Evolutionary conservation across 768 basidiomycete species (phyloP), one percentile per base, ranked within the genome.

Genomic region (Lentinus tigrinus): DNA sequence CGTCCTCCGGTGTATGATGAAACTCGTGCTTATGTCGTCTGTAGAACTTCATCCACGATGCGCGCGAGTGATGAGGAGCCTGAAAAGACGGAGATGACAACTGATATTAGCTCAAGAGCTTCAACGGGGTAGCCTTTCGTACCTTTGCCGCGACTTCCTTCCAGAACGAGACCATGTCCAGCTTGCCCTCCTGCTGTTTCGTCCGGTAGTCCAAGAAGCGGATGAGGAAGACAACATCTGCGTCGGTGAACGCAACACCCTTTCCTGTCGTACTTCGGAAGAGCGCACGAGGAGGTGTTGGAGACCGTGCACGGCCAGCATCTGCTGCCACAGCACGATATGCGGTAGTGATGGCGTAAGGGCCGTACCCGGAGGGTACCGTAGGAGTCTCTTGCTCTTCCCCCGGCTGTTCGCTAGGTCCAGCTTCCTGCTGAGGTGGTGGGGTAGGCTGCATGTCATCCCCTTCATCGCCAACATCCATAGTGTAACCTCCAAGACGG

Each of bases 41-140:
- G 84, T 91, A 94, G 72, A 86, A 94, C 72, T 94, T 94, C 90
- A 94, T 92, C 92, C 92, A 94, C 6, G 92, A 94, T 47, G 92
- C 92, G 37, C 91, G 85, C 24, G 92, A 93, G 67, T 94, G 92
- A 72, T 94, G 92, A 0, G 92, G 92, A 0, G 91, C 91, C 88
- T 91, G 23, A 5, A 21, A 3, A 11, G 14, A 26, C n/a, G 19
- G 13, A 42, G 48, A 10, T 23, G 28, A n/a, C n/a, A n/a, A n/a
- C n/a, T 31, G 16, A 11, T 6, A 31, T 47, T 11, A 55, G 55
- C 16, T 8, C 9, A 7, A 31, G 13, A 19, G 5, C 21, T 13
- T 9, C 14, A 23, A 4, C 16, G 16, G 14, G n/a, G 40, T 14
- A 36, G 73, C 17, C 65, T 55, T 61, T 58, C 68, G 59, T 63